Base-by-base conservation (phyloP, 2,329 filamentous ascomycete genomes). In the Ophiostoma sp. region DNA sequence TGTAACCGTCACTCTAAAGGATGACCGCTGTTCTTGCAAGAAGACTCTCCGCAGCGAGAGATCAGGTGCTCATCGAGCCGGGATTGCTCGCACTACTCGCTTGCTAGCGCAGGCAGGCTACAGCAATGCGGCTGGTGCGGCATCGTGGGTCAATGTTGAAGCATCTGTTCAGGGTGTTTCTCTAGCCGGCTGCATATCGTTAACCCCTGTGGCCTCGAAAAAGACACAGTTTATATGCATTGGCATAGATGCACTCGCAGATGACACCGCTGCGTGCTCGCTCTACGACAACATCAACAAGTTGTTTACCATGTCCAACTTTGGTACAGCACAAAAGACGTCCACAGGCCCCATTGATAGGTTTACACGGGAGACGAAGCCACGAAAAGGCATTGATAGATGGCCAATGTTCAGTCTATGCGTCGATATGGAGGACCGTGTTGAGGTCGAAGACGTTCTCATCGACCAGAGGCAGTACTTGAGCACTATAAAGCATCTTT, bases 331-430 rank as follows among this genome's bases (percentile, higher is more conserved):
- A 33, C 10, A 5, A 3, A 8, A 6, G 36, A 7, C 3, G 5
- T 3, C 6, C 23, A 10, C 33, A 7, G 69, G 69, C 8, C 69
- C 69, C 0, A 35, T 68, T 36, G 81, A 80, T 1, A 85, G 82
- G 70, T 85, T 82, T 0, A 79, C 60, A 11, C 68, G 70, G 20
- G 62, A 65, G 20, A 8, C 13, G 20, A 11, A 66, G 33, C n/a
- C 60, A 15, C 84, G 82, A 62, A 94, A 92, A 76, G 84, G 88
- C 0, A 81, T 94, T 11, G 93, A 97, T 75, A 86, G 87, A 68
- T 95, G 92, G 88, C 93, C 94, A 0, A 94, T 94, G 89, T 98
- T 97, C 75, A 90, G 89, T 75, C 80, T 98, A n/a, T 87, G 87
- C 36, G 85, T 97, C 48, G 80, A 83, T 1, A 75, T 84, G 13